Conservation (phyloP, 805 yeast species). For the Metschnikowia reukaufii region DNA sequence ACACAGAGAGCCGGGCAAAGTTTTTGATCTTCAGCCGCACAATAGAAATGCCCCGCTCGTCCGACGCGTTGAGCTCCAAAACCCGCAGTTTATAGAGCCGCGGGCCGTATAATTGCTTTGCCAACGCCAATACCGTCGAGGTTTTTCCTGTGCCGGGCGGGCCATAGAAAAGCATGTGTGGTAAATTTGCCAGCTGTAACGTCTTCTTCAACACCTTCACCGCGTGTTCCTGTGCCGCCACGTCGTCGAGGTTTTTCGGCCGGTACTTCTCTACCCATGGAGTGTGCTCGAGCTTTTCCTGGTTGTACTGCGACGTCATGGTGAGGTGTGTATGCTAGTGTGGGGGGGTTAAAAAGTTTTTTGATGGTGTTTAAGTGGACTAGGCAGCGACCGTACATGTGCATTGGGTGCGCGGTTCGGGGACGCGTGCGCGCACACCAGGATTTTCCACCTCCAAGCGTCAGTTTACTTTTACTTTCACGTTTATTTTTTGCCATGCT, state of each 20-base stretch:
- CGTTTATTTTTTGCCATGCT: no score
- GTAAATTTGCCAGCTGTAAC: slow-evolving; percentile 75
- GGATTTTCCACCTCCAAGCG: no score
- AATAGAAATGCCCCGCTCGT: slow-evolving; percentile 86
- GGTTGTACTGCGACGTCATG: slow-evolving; percentile 29
- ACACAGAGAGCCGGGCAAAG: slow-evolving; percentile 81
- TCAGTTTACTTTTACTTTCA: no score
- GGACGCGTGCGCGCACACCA: slow-evolving; percentile 4
- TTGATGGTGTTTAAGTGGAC: background rate
- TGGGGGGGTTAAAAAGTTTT: background rate
- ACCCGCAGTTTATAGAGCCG: slow-evolving; percentile 65
- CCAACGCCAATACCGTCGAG: slow-evolving; percentile 80
- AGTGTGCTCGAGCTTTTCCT: slow-evolving; percentile 49
- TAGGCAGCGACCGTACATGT: no score
- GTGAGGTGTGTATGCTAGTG: background rate
- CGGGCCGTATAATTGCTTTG: slow-evolving; percentile 77
- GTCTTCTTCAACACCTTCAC: slow-evolving; percentile 80
- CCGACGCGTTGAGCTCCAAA: slow-evolving; percentile 83
- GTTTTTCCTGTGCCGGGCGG: slow-evolving; percentile 96
- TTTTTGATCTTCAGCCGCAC: slow-evolving; percentile 83
- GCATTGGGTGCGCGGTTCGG: no score
- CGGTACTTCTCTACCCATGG: slow-evolving; percentile 95
- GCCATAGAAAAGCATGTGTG: slow-evolving; percentile 90
- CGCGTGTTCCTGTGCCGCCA: slow-evolving; percentile 89
- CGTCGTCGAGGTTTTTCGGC: slow-evolving; percentile 82